Evolutionary conservation across 768 basidiomycete species (phyloP), one percentile per base, ranked within the genome.

Genomic region (Udeniomyces megalosporus): DNA sequence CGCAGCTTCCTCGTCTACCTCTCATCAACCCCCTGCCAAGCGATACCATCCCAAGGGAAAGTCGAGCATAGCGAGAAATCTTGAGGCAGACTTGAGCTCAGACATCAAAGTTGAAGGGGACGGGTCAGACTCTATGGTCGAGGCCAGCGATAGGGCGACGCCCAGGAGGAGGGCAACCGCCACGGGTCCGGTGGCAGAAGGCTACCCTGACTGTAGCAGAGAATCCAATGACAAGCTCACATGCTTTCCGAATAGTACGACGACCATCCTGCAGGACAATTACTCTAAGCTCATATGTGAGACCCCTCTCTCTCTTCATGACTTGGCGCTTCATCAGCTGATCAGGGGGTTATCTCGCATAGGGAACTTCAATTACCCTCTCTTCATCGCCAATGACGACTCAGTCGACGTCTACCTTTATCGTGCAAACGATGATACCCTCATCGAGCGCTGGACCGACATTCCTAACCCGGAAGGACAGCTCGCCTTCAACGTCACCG

Each of bases 321-420:
- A 22, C 29, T 60, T 15, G 42, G 28, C 44, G 45, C 14, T 48
- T 48, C 4, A 14, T 14, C n/a, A 15, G 26, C n/a, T 26, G 14
- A 48, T 48, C 14, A 26, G 47, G 14, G n/a, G 5, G 4, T 7
- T 4, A 4, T 10, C 8, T 53, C 5, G 20, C n/a, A 22, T 49
- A 61, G 60, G 63, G 63, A 65, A 65, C 45, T 52, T 58, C 51
- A 65, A 65, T 48, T 60, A 54, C 11, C 63, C 63, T 11, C 22
- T 34, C 1, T 65, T 65, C 52, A 65, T 65, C 35, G 63, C 63
- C 26, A 34, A 28, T 15, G 32, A 31, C 45, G 53, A 65, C 35
- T 22, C n/a, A 14, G 63, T 65, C 44, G 63, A 65, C 26, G 52
- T 59, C 15, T 47, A 65, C 46, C 63, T 65, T 17, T 55, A 29